Percentiles rank a stretch among this genome's conserved stretches.
Evolutionary conservation across 257 asterid genomes (phyloP).

Genomic region (Gynochthodes officinalis): DNA sequence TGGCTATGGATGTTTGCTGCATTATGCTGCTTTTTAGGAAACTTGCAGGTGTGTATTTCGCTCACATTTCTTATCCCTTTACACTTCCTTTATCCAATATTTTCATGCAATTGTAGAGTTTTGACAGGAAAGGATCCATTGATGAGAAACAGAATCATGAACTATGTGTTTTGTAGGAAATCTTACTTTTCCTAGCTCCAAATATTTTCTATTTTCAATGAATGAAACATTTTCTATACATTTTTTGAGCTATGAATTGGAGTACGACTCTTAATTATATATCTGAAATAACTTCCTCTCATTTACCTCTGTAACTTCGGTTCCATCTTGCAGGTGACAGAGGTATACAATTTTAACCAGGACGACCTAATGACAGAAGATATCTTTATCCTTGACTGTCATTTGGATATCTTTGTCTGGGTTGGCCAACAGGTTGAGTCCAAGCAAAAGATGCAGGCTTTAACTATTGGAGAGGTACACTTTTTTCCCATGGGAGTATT

Average conservation of each 20-base stretch:
- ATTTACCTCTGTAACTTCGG: constrained; percentile 12
- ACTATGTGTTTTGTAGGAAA: not conserved
- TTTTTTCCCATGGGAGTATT: constrained; percentile 8
- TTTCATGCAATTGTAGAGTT: not conserved
- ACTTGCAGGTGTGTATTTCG: constrained; percentile 63
- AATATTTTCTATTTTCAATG: not conserved
- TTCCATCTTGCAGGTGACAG: constrained; percentile 65
- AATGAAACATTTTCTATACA: not conserved
- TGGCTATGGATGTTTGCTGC: constrained; percentile 29
- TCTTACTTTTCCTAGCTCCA: not conserved
- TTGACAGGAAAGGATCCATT: not conserved
- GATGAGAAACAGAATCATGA: not conserved
- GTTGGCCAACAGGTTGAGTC: constrained; percentile 81
- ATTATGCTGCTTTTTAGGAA: constrained; percentile 60
- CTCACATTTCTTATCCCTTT: not conserved
- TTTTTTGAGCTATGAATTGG: not conserved
- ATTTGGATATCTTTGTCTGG: constrained; percentile 85
- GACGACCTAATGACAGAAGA: constrained; percentile 98
- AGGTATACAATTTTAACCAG: constrained; percentile 87
- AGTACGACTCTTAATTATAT: not conserved
- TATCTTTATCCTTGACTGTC: constrained; percentile 83
- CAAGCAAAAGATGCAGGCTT: constrained; percentile 65
- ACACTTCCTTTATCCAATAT: not conserved
- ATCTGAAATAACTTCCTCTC: not conserved
- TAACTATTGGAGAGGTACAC: constrained; percentile 74